Evolutionary conservation across 202 grass and related monocot species (phyloP).

Genomic region (Panicum hallii): DNA sequence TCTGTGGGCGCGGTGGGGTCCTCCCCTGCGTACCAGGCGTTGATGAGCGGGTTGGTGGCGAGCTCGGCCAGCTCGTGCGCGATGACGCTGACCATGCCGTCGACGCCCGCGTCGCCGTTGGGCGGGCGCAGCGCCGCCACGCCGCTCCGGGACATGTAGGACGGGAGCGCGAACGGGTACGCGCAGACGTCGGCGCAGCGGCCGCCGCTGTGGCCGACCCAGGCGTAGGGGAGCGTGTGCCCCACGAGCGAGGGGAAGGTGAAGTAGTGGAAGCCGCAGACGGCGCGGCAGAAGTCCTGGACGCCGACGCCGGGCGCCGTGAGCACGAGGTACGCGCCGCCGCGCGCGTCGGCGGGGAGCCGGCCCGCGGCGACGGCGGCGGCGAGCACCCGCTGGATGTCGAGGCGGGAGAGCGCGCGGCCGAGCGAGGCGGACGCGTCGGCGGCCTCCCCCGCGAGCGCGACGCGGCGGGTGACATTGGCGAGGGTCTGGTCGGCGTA

Average conservation of each 20-base stretch:
- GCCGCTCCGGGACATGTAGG: conserved; percentile 45
- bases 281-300: conserved; percentile 73
- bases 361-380: conserved; percentile 46
- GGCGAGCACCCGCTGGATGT: conserved; percentile 66
- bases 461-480: conserved; percentile 55
- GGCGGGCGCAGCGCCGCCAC: conserved; percentile 52
- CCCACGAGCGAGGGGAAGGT: conserved; percentile 71
- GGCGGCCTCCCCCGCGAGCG: conserved; percentile 47
- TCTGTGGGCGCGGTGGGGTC: conserved; percentile 71
- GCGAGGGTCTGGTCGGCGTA: conserved; percentile 76
- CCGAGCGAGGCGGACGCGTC: conserved; percentile 30
- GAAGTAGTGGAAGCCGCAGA: conserved; percentile 84
- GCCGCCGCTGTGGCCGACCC: conserved; percentile 65
- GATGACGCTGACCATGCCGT: conserved; percentile 75
- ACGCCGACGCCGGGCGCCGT: conserved; percentile 60
- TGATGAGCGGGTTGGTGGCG: conserved; percentile 64
- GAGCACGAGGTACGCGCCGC: conserved; percentile 67
- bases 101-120: conserved; percentile 68
- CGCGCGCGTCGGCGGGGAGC: conserved; percentile 58
- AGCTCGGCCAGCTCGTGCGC: conserved; percentile 80
- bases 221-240: conserved; percentile 78
- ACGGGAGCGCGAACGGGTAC: conserved; percentile 66
- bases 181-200: conserved; percentile 69
- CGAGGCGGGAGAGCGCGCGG: conserved; percentile 57
- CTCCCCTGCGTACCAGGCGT: conserved; percentile 77